These are phyloP conservation scores for Golubevia pallescens DNA, from an alignment of 1,284 basidiomycete species.

Conservation along the genomic window DNA sequence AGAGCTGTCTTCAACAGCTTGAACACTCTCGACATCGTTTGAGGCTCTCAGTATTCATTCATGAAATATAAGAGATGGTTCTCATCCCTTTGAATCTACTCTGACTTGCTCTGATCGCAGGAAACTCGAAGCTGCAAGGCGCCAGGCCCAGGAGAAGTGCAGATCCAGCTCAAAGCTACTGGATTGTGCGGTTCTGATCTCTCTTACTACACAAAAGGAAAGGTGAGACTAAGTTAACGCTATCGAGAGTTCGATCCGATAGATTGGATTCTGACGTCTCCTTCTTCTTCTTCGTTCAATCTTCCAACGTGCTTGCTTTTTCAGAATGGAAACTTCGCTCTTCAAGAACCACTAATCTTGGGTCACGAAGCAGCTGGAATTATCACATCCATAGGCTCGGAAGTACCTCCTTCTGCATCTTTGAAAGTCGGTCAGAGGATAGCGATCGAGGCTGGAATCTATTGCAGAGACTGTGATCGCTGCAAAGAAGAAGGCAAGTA, in stretches of 20 bases:
- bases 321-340: constrained; percentile 88
- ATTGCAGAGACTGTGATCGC: constrained; percentile 73
- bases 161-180: constrained; percentile 76
- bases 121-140: constrained; percentile 75
- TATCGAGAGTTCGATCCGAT: constrained; percentile 13
- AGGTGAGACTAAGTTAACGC: background rate
- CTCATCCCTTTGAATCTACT: background rate
- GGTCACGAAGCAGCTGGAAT: constrained; percentile 90
- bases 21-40: background rate
- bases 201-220: constrained; percentile 66
- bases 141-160: constrained; percentile 71
- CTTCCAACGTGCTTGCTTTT: constrained; percentile 4
- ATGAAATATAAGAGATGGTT: background rate
- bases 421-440: constrained; percentile 84
- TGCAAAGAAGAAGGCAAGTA: constrained; percentile 75
- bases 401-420: constrained; percentile 67
- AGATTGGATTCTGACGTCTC: constrained; percentile 5
- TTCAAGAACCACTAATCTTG: constrained; percentile 78
- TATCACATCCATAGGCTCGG: constrained; percentile 72
- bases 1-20: background rate
- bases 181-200: constrained; percentile 90
- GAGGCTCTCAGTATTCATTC: background rate
- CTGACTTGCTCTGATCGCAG: constrained; percentile 27
- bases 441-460: constrained; percentile 89
- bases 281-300: constrained; percentile 3